Conservation (phyloP, 1,284 basidiomycete species). For the Malassezia furfur region DNA sequence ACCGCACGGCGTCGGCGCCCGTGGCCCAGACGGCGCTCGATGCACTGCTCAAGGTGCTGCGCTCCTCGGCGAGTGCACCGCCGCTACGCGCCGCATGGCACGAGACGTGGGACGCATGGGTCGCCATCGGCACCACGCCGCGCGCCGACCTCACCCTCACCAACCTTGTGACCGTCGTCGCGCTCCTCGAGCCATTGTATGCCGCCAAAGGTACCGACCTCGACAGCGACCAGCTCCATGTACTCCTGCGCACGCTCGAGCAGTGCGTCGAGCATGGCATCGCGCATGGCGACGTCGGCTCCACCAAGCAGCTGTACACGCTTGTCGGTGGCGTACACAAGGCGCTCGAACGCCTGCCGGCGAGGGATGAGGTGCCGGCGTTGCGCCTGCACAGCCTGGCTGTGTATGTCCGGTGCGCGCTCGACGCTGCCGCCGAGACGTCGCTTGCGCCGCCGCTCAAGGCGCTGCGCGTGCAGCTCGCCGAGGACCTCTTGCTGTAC, state of each 20-base stretch:
- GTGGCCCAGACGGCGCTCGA: conserved; percentile 12
- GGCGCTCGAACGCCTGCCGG: not conserved
- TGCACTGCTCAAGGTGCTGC: conserved; percentile 1
- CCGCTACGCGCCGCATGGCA: not conserved
- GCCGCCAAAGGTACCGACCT: not conserved
- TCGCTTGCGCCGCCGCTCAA: not conserved
- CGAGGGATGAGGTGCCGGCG: not conserved
- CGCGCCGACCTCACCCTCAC: not conserved
- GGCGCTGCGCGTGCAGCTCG: conserved; percentile 5
- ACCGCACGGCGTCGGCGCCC: not conserved
- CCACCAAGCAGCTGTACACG: not conserved
- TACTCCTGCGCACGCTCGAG: not conserved
- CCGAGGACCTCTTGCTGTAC: not conserved
- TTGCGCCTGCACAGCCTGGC: not conserved
- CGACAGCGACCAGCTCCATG: not conserved
- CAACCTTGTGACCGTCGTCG: not conserved
- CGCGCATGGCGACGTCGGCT: not conserved
- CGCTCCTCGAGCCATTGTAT: not conserved
- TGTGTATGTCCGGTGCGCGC: not conserved
- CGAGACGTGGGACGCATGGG: not conserved
- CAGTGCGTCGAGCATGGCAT: not conserved
- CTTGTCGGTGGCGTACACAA: not conserved
- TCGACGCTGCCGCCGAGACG: not conserved
- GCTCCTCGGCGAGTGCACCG: not conserved
- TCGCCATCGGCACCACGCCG: not conserved